Percentiles rank a stretch among this genome's conserved stretches.
These are phyloP conservation scores for Solanum infundibuliforme DNA, from an alignment of 257 asterid species.

Conservation along the genomic window DNA sequence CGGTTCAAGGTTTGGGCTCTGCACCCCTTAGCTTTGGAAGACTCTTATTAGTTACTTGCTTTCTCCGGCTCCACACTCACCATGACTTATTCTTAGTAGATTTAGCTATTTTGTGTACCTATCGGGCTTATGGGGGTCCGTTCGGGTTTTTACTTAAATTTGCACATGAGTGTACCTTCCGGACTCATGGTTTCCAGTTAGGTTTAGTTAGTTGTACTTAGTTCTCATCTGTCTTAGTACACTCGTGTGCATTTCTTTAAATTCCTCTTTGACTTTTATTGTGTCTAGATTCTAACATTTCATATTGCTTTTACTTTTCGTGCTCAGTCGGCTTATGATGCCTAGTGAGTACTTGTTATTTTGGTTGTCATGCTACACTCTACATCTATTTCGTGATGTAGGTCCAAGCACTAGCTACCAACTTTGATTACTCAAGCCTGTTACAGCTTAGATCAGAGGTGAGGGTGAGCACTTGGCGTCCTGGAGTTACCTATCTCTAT, in stretches of 20 bases:
- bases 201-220: not conserved
- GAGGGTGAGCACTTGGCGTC: not conserved
- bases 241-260: not conserved
- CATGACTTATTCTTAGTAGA: too few species aligned
- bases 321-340: not conserved
- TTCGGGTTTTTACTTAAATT: too few species aligned
- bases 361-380: not conserved
- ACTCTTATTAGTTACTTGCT: too few species aligned
- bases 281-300: too few species aligned
- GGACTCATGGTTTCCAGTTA: not conserved
- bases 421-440: too few species aligned
- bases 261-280: not conserved
- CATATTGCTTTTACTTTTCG: not conserved
- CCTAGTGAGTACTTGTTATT: not conserved
- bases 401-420: not conserved
- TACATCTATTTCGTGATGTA: not conserved
- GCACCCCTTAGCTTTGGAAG: too few species aligned
- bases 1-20: too few species aligned
- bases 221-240: not conserved
- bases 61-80: too few species aligned
- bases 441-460: fast-evolving
- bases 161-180: not conserved
- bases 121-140: fast-evolving
- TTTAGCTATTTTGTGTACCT: not conserved
- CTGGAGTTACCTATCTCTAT: not conserved